Evolutionary conservation across 208 protist genomes (phyloP), one percentile per base, ranked within the genome.

Genomic region (Crithidia thermophila): DNA sequence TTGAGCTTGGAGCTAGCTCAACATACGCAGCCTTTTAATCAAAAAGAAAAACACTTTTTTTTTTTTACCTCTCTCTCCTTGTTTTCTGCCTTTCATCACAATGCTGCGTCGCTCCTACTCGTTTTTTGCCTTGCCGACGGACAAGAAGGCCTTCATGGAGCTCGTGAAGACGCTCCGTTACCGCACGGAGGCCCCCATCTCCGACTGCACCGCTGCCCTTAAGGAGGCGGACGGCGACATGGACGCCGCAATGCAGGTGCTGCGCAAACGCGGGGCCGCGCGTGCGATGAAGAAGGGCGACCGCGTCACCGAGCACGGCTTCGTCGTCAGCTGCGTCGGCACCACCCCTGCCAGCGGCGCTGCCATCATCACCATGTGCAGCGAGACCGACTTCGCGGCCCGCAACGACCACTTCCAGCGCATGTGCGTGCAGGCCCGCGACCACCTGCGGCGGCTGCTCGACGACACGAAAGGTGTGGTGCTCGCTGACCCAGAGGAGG

Each of bases 361-460:
- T 0, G 87, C 79, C 20, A 81, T 94, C 40, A 81, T 97, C 13
- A 88, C 84, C 30, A 60, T 98, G 45, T 94, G 88, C 75, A 88
- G 79, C 63, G 91, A 98, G 50, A 98, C 94, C 1, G 94, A 98
- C 69, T 98, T 98, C 56, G 94, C 91, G 14, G 85, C 89, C 21
- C 85, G 90, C 56, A 94, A 87, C 67, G 64, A 74, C 56, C 80
- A 93, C 55, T 96, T 96, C 55, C 83, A 88, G 66, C 65, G 61
- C 39, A 51, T 67, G 21, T 92, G 86, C 67, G 34, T 67, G 14
- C 62, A 50, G 23, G 82, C 85, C 21, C 72, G 77, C 57, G 61
- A 63, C 10, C 50, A 60, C 21, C 49, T 92, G 42, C 57, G 60
- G 13, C 43, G 11, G 1, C 40, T 87, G 45, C 76, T 96, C n/a